Conservation (phyloP, 805 yeast genomes). For the Metschnikowia koreensis region DNA sequence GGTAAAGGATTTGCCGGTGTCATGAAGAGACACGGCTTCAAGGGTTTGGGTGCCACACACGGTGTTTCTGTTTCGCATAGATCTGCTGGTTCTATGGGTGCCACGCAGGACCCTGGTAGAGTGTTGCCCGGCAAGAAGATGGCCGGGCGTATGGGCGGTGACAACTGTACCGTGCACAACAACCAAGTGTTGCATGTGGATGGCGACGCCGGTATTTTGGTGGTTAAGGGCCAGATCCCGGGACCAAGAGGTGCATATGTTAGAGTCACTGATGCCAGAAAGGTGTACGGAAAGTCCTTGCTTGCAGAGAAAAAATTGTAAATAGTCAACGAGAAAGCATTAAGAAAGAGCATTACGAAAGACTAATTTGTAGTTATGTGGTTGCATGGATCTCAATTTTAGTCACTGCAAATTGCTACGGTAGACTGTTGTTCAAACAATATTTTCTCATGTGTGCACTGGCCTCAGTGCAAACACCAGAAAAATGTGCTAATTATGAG, state of each 20-base stretch:
- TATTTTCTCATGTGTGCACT: constrained; percentile 15
- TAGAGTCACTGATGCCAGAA: constrained; percentile 76
- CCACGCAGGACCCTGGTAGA: constrained; percentile 93
- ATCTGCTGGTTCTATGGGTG: constrained; percentile 97
- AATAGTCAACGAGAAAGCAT: constrained; percentile 5
- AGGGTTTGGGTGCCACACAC: constrained; percentile 88
- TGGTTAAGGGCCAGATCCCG: constrained; percentile 87
- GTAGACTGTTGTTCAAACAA: not conserved
- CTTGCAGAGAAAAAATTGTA: constrained; percentile 15
- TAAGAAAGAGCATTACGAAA: too few relatives aligned
- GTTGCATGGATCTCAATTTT: too few relatives aligned
- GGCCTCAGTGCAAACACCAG: constrained; percentile 20
- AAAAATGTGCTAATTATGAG: constrained; percentile 22
- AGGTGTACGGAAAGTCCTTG: constrained; percentile 42
- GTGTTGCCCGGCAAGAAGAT: constrained; percentile 94
- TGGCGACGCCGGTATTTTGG: constrained; percentile 74
- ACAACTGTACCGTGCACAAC: constrained; percentile 70
- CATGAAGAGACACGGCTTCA: constrained; percentile 90
- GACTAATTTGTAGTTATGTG: too few relatives aligned
- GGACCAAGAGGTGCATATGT: constrained; percentile 81
- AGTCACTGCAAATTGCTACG: too few relatives aligned
- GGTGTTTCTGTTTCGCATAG: constrained; percentile 94
- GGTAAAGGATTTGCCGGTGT: constrained; percentile 99
- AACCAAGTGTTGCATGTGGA: constrained; percentile 74
- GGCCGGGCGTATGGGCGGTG: constrained; percentile 96